phyloP scores from a whole-genome alignment of 352 stramenopile species.

The Phytopythium cucurbitacearum region DNA sequence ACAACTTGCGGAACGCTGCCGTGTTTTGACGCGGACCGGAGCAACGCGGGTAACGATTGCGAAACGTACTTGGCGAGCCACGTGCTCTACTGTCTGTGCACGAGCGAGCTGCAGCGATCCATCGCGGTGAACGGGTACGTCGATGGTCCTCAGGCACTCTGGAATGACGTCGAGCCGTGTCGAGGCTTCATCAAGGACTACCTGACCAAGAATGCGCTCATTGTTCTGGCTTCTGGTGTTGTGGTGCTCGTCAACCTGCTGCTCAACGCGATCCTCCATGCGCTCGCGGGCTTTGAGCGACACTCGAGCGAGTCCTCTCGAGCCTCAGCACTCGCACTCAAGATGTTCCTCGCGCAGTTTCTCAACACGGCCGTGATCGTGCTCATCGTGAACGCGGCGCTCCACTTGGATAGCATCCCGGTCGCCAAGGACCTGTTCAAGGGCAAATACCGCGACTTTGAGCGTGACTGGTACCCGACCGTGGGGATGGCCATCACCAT shows the following conservation, averaged over 20 bases:
- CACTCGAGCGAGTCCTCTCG: conserved; percentile 83
- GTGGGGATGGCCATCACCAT: conserved; percentile 84
- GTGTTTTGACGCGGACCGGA: conserved; percentile 53
- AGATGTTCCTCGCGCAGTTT: conserved; percentile 80
- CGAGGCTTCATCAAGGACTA: conserved; percentile 67
- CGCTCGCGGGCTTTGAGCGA: conserved; percentile 63
- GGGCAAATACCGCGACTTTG: conserved; percentile 78
- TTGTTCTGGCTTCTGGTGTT: conserved; percentile 53
- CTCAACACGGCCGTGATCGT: conserved; percentile 86
- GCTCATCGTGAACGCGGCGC: conserved; percentile 64
- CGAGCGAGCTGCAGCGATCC: conserved; percentile 9
- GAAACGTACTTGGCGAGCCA: conserved; percentile 60
- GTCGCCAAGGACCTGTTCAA: conserved; percentile 59
- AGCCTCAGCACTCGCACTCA: conserved; percentile 63
- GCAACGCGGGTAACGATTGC: conserved; percentile 28
- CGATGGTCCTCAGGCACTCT: conserved; percentile 47
- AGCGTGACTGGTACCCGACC: conserved; percentile 82
- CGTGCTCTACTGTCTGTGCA: conserved; percentile 75
- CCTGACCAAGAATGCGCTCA: conserved; percentile 59
- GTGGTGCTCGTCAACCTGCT: conserved; percentile 78
- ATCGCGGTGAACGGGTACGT: conserved; percentile 26
- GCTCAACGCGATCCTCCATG: conserved; percentile 63
- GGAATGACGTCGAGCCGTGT: conserved; percentile 48
- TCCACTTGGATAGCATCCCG: conserved; percentile 35
- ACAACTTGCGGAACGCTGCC: conserved; percentile 54